Conservation (phyloP, 2,329 filamentous ascomycete species). For the Lachnellula arida region DNA sequence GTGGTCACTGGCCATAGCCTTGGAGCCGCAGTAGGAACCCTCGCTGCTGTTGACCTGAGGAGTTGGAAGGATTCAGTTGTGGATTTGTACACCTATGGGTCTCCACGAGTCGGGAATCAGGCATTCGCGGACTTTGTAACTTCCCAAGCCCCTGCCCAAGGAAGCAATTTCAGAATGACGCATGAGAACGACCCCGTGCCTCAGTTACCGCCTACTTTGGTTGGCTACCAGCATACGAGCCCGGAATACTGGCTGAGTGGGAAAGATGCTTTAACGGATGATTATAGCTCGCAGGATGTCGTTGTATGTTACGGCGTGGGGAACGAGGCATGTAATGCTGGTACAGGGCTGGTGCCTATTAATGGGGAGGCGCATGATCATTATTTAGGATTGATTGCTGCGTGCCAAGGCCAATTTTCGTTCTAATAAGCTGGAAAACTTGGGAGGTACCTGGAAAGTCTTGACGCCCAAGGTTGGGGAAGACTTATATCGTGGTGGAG, state of each 20-base stretch:
- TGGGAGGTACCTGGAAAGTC: too few species aligned
- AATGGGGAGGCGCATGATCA: constrained; percentile 42
- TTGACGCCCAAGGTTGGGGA: too few species aligned
- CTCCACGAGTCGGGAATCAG: constrained; percentile 29
- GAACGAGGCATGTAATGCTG: constrained; percentile 48
- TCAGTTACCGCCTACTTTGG: constrained; percentile 55
- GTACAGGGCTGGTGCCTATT: constrained; percentile 34
- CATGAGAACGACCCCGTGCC: constrained; percentile 65
- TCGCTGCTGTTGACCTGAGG: constrained; percentile 27
- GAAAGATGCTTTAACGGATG: constrained; percentile 31
- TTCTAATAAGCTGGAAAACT: too few species aligned
- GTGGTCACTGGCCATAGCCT: constrained; percentile 30
- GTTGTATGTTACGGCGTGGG: constrained; percentile 45
- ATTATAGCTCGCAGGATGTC: constrained; percentile 39
- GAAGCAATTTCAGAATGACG: constrained; percentile 56
- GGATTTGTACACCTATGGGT: constrained; percentile 27
- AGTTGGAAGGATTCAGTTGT: constrained; percentile 5
- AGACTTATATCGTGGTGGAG: too few species aligned
- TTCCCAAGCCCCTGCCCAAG: constrained; percentile 21
- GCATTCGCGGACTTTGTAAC: constrained; percentile 26
- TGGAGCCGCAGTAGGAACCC: constrained; percentile 28
- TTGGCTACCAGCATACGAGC: constrained; percentile 60
- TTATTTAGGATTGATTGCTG: constrained; percentile 46
- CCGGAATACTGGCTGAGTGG: constrained; percentile 63
- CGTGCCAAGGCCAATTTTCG: constrained; percentile 30